Percentiles rank a stretch among this genome's conserved stretches.
phyloP scores from a whole-genome alignment of 768 basidiomycete genomes.

The Kwoniella dendrophila region DNA sequence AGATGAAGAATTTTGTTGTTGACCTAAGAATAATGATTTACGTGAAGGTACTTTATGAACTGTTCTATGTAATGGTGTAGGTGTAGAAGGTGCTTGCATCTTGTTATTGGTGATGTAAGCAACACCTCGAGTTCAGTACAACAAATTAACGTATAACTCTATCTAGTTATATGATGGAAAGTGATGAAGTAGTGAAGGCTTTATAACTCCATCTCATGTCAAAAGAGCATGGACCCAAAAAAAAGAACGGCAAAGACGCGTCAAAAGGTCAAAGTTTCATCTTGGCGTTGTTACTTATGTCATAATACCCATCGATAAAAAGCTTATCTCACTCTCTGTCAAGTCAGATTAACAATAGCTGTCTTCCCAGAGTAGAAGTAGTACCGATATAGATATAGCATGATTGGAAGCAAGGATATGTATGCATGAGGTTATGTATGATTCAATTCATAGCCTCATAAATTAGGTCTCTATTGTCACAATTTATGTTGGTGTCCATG shows the following conservation, averaged over 20 bases:
- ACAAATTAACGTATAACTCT: neutral
- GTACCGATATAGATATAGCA: too few species aligned
- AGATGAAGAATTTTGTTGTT: neutral
- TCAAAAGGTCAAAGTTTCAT: neutral
- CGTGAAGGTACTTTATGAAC: constrained; percentile 16
- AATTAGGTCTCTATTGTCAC: too few species aligned
- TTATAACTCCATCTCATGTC: too few species aligned
- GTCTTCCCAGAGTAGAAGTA: too few species aligned
- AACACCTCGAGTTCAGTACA: neutral
- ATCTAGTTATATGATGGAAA: neutral
- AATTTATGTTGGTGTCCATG: too few species aligned
- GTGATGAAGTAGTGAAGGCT: neutral
- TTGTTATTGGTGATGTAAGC: neutral
- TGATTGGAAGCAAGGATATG: too few species aligned
- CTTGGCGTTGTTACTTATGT: too few species aligned
- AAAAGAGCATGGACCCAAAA: neutral
- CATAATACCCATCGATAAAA: too few species aligned
- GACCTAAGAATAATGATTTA: neutral
- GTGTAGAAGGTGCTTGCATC: constrained; percentile 16
- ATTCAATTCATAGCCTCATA: too few species aligned
- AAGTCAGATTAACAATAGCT: too few species aligned
- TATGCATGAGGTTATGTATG: too few species aligned
- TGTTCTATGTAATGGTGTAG: constrained; percentile 25
- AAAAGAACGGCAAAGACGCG: neutral
- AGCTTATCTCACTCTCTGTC: too few species aligned